Base-by-base conservation (phyloP, 1,284 basidiomycete species). In the Puccinia hordei region DNA sequence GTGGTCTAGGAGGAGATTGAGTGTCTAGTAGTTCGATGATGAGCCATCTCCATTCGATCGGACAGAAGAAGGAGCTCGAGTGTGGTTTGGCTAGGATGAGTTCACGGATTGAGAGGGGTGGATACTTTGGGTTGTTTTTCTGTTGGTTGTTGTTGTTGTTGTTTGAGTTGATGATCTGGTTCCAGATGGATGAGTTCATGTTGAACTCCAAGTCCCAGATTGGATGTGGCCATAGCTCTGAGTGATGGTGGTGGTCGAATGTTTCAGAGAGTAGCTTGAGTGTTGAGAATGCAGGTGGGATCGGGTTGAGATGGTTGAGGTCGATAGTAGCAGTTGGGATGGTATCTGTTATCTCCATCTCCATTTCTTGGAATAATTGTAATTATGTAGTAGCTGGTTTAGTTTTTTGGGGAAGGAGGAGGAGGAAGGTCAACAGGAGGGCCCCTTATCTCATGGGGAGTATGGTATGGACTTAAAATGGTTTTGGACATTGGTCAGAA, bases 31-130 rank as follows among this genome's bases (percentile, higher is more conserved):
- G 35, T 24, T 75, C 44, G 27, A 75, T 68, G 27, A 68, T 53
- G 8, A 77, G 27, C 75, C 75, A 77, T 22, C 33, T 51, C 75
- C 75, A 77, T 44, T 68, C 63, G 30, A 77, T 57, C 22, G 75
- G 75, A 77, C 75, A 77, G 49, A 77, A 77, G 41, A 77, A 51
- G 17, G 75, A 27, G 63, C 19, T 49, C 4, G 61, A 33, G 41
- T 77, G 63, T 22, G 75, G 75, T 41, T 68, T 77, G 10, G 65
- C 13, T 1, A 53, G 46, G 22, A 33, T 1, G n/a, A 77, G 46
- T 55, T 77, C 75, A 10, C 49, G 41, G n/a, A 46, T 35, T 1
- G 61, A 66, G 1, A 77, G 35, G 8, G 27, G n/a, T 9, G 75
- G 75, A 57, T 66, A 63, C 57, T 63, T 75, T 59, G 59, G 46